Conservation (phyloP, 768 basidiomycete genomes). For the Psilocybe sp. region DNA sequence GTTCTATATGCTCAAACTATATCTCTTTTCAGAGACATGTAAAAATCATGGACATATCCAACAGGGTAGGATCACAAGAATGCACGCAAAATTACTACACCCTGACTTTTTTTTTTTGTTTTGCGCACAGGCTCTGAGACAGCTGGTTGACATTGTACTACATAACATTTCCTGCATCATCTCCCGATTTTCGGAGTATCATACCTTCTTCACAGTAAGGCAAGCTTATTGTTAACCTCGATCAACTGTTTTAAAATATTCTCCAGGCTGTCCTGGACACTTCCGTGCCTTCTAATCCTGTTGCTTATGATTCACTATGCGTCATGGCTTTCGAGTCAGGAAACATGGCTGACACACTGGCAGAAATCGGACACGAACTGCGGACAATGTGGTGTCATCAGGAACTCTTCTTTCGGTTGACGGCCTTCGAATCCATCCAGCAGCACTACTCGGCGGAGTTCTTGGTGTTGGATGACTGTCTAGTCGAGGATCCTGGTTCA, state of each 20-base stretch:
- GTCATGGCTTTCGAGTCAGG: conserved; percentile 24
- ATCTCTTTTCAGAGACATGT: conserved; percentile 25
- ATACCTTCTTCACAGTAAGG: conserved; percentile 25
- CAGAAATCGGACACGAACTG: conserved; percentile 34
- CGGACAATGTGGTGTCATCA: conserved; percentile 30
- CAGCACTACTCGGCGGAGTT: conserved; percentile 27
- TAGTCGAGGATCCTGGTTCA: conserved; percentile 20
- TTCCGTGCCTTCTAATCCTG: conserved; percentile 23
- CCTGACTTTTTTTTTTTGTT: background rate
- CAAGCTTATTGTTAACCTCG: background rate
- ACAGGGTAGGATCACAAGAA: conserved; percentile 10
- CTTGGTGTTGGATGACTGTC: conserved; percentile 30
- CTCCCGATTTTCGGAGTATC: conserved; percentile 28
- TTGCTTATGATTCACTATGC: conserved; percentile 33
- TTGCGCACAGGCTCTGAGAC: conserved; percentile 6
- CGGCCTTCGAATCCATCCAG: conserved; percentile 21
- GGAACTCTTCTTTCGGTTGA: conserved; percentile 25
- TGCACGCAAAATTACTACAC: background rate
- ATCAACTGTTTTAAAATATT: background rate
- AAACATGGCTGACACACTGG: conserved; percentile 31
- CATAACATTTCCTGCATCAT: conserved; percentile 29
- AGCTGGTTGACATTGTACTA: conserved; percentile 24
- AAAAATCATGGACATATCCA: conserved; percentile 13
- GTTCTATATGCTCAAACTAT: conserved; percentile 33
- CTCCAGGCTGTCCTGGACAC: conserved; percentile 25